Conservation (phyloP, 2,329 filamentous ascomycete species). For the Madurella fahalii region DNA sequence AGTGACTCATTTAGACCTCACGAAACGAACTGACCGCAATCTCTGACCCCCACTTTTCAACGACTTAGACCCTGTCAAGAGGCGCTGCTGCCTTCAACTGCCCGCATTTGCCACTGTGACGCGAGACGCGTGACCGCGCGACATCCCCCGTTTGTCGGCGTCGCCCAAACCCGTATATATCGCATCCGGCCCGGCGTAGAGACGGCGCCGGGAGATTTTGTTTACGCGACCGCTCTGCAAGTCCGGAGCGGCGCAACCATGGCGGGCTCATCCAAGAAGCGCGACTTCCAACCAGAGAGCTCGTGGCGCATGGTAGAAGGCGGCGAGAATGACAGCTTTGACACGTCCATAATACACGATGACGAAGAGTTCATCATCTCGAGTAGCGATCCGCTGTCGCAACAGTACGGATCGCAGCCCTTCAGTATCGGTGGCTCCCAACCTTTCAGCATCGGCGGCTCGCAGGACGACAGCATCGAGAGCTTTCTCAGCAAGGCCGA, state of each 20-base stretch:
- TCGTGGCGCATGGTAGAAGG: slow-evolving; percentile 61
- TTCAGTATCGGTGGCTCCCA: slow-evolving; percentile 34
- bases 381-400: slow-evolving; percentile 48
- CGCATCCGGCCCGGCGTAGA: not conserved
- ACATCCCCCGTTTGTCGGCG: not conserved
- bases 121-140: slow-evolving; percentile 20
- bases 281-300: slow-evolving; percentile 43
- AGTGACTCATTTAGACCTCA: slow-evolving; percentile 11
- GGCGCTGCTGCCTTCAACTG: slow-evolving; percentile 19
- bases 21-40: not conserved
- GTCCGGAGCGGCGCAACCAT: slow-evolving; percentile 10
- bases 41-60: slow-evolving; percentile 11
- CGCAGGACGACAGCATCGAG: slow-evolving; percentile 53
- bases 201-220: not conserved
- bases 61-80: slow-evolving; percentile 10
- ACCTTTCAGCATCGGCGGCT: slow-evolving; percentile 40
- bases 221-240: not conserved
- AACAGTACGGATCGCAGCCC: slow-evolving; percentile 35
- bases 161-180: slow-evolving; percentile 6
- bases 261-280: slow-evolving; percentile 21
- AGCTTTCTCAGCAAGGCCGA: slow-evolving; percentile 51
- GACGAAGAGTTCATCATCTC: slow-evolving; percentile 39
- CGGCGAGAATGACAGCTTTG: slow-evolving; percentile 57
- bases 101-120: slow-evolving; percentile 9
- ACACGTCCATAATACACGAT: slow-evolving; percentile 49